Conservation (phyloP, 2,329 filamentous ascomycete genomes). For the Ceratocystiopsis sp. region DNA sequence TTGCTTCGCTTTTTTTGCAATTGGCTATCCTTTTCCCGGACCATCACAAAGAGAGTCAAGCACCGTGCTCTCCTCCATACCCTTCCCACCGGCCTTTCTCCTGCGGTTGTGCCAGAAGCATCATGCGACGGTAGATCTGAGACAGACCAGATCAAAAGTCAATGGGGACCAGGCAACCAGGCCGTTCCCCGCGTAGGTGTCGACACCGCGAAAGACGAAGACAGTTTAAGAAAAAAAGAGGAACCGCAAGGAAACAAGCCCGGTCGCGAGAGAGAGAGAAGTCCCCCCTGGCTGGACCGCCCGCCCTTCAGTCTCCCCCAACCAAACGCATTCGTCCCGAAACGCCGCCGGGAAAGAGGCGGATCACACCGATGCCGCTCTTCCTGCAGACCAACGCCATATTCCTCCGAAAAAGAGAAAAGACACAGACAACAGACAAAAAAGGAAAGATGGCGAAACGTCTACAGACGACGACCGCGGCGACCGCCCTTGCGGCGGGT, state of each 20-base stretch:
- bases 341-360: no score
- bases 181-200: constrained; percentile 61
- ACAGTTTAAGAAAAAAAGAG: constrained; percentile 3
- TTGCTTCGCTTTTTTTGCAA: no score
- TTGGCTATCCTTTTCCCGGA: no score
- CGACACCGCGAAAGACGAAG: constrained; percentile 36
- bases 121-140: constrained; percentile 28
- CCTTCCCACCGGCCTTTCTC: constrained; percentile 5
- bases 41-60: no score
- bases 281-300: no score
- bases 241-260: not conserved
- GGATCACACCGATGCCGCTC: no score
- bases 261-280: not conserved
- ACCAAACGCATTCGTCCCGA: no score
- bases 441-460: not conserved
- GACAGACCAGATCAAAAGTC: constrained; percentile 15
- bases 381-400: not conserved
- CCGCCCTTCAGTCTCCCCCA: no score
- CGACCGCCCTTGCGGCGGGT: constrained; percentile 99
- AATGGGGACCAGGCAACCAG: constrained; percentile 44
- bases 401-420: not conserved
- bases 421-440: not conserved
- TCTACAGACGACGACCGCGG: constrained; percentile 98
- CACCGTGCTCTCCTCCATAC: not conserved
- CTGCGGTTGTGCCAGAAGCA: constrained; percentile 22